Evolutionary conservation across 2,329 filamentous ascomycete species (phyloP), one percentile per base, ranked within the genome.

Genomic region (Diaporthe humulicola): DNA sequence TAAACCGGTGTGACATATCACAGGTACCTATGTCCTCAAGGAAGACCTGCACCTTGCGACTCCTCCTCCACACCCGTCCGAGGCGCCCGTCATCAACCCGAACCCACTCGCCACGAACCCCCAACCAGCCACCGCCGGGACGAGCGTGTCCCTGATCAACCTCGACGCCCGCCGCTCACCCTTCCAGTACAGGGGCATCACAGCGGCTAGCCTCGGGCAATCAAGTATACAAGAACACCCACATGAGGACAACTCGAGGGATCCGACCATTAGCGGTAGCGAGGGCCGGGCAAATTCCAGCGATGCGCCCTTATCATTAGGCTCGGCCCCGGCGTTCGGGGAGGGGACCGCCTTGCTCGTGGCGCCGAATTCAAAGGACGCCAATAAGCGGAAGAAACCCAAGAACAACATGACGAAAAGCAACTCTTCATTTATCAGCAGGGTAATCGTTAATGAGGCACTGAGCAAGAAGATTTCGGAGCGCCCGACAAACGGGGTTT

Each of bases 361-460:
- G 15, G 85, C 91, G 4, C 87, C 88, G 25, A 88, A 89, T 70
- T 87, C 89, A 40, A 95, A 95, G 80, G 94, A 96, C 80, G 89
- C 90, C 54, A 92, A 90, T 77, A 98, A 98, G 87, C 90, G 92
- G 82, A 91, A 93, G 81, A 99, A 99, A 83, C 97, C 97, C 3
- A 99, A 98, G 88, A 98, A 96, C 85, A 98, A 97, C 83, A 97
- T 99, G 83, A 93, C 96, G 70, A 99, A 99, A 88, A 98, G 95
- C 86, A 98, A 98, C 84, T 99, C 97, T 14, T 98, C 96, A 0
- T 99, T 98, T 81, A 97, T 99, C 40, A 98, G 96, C n/a, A 89
- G 97, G 72, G 96, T 98, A 42, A 98, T 98, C 77, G 93, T 95
- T 22, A 94, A 98, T 80, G 97, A 99, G 79, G 89, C 89, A 6